Evolutionary conservation across 768 basidiomycete species (phyloP).

Genomic region (Mycena rebaudengoi): DNA sequence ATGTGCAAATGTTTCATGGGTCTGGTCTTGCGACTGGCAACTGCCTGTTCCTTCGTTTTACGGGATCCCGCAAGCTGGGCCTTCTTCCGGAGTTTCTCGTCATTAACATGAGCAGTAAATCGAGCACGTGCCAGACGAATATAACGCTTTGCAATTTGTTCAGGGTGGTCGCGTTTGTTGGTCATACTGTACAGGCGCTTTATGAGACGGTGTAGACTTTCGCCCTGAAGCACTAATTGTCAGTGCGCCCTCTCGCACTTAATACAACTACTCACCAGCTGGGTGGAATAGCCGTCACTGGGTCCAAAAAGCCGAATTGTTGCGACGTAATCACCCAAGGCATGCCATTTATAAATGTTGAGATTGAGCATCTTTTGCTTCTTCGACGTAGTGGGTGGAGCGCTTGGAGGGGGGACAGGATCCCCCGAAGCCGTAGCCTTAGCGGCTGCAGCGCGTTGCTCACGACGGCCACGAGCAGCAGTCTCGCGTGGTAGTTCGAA

Average conservation of each 20-base stretch:
- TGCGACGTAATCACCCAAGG: conserved; percentile 27
- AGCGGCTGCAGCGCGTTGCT: not conserved
- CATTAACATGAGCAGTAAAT: not conserved
- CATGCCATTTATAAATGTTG: conserved; percentile 39
- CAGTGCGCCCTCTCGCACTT: not conserved
- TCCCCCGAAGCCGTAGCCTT: not conserved
- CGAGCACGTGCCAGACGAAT: conserved; percentile 11
- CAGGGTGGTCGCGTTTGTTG: conserved; percentile 40
- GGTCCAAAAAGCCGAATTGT: conserved; percentile 31
- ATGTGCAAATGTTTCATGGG: not conserved
- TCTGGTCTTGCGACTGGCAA: too few relatives aligned
- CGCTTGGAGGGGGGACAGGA: not conserved
- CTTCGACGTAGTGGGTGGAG: not conserved
- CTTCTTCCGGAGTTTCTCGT: not conserved
- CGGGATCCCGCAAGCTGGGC: not conserved
- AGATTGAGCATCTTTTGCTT: conserved; percentile 32
- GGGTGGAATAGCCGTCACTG: conserved; percentile 32
- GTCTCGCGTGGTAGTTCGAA: conserved; percentile 39
- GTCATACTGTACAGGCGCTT: conserved; percentile 48
- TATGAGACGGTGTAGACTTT: conserved; percentile 47
- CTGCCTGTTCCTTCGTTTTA: conserved; percentile 9
- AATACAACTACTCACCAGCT: conserved; percentile 20
- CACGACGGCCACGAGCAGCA: conserved; percentile 20
- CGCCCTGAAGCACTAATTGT: conserved; percentile 40
- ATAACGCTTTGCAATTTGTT: conserved; percentile 39